phyloP scores from a whole-genome alignment of 148 eudicot species.

The Euryodendron excelsum region DNA sequence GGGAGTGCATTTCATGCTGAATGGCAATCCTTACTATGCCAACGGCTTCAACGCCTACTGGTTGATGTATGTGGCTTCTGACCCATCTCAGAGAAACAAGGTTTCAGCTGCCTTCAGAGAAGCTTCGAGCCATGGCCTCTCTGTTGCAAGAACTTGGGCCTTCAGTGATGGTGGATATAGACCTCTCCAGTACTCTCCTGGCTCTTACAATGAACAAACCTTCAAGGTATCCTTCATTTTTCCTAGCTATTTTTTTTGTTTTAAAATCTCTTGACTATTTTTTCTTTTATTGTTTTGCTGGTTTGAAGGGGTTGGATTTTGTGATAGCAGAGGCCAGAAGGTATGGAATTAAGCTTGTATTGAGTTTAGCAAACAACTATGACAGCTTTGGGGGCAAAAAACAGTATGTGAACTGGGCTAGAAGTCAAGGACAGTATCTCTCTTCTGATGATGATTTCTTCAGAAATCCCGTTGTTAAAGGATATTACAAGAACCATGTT shows the following conservation, averaged over 20 bases:
- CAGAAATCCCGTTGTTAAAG: slow-evolving; percentile 63
- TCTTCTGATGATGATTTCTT: slow-evolving; percentile 88
- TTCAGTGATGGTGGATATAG: slow-evolving; percentile 82
- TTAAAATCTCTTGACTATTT: background rate
- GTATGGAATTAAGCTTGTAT: slow-evolving; percentile 71
- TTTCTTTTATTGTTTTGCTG: background rate
- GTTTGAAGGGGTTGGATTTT: slow-evolving; percentile 84
- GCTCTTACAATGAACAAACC: slow-evolving; percentile 72
- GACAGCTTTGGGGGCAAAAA: slow-evolving; percentile 84
- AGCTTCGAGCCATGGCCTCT: slow-evolving; percentile 71
- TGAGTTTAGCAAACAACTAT: slow-evolving; percentile 84
- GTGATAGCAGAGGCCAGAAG: slow-evolving; percentile 88
- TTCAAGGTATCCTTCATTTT: slow-evolving; percentile 54
- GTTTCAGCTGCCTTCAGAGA: slow-evolving; percentile 67
- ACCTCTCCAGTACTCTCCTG: slow-evolving; percentile 80
- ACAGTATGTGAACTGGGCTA: slow-evolving; percentile 96
- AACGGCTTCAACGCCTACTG: slow-evolving; percentile 98
- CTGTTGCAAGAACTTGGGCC: slow-evolving; percentile 93
- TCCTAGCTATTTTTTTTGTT: background rate
- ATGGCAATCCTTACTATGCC: slow-evolving; percentile 79
- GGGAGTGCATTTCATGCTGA: slow-evolving; percentile 70
- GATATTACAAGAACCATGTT: slow-evolving; percentile 81
- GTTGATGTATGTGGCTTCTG: slow-evolving; percentile 83
- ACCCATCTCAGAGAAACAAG: slow-evolving; percentile 69
- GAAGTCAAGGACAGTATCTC: slow-evolving; percentile 62